These are phyloP conservation scores for Metschnikowia cubensis DNA, from an alignment of 805 yeast genomes.

Conservation along the genomic window DNA sequence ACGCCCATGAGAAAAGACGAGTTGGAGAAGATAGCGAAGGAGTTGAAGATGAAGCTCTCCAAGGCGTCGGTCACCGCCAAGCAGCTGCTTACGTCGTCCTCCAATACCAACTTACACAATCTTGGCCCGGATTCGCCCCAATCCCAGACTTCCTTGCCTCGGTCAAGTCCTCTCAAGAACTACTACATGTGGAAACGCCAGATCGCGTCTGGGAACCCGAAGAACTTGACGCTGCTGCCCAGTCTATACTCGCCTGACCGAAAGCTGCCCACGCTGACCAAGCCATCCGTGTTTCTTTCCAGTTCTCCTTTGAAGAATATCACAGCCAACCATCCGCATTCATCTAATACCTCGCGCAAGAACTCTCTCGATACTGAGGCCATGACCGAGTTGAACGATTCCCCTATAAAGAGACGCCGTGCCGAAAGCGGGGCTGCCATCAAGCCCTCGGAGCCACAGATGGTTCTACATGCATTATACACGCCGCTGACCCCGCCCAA, in stretches of 20 bases:
- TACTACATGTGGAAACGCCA: conserved; percentile 25
- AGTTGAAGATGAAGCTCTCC: conserved; percentile 38
- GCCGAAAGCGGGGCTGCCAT: conserved; percentile 15
- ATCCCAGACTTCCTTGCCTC: conserved; percentile 15
- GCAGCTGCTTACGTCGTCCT: conserved; percentile 23
- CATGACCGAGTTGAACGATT: conserved; percentile 19
- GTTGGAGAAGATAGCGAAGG: conserved; percentile 41
- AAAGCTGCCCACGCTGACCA: conserved; percentile 38
- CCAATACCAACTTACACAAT: conserved; percentile 15
- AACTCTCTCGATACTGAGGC: conserved; percentile 10
- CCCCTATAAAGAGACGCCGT: conserved; percentile 31
- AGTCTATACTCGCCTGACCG: conserved; percentile 38
- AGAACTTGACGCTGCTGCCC: conserved; percentile 25
- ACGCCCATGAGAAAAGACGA: conserved; percentile 42
- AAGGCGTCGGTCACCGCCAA: conserved; percentile 45
- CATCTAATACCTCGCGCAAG: conserved; percentile 8
- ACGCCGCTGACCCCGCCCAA: conserved; percentile 28
- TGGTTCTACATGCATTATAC: conserved; percentile 31
- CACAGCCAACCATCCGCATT: conserved; percentile 7
- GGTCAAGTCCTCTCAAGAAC: conserved; percentile 30
- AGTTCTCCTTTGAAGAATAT: conserved; percentile 33
- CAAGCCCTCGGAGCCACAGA: conserved; percentile 15
- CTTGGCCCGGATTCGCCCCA: conserved; percentile 21
- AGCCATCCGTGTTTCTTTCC: conserved; percentile 30
- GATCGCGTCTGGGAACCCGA: conserved; percentile 20